Evolutionary conservation across 176 grass and related monocot species (phyloP).

Genomic region (Typha latifolia): DNA sequence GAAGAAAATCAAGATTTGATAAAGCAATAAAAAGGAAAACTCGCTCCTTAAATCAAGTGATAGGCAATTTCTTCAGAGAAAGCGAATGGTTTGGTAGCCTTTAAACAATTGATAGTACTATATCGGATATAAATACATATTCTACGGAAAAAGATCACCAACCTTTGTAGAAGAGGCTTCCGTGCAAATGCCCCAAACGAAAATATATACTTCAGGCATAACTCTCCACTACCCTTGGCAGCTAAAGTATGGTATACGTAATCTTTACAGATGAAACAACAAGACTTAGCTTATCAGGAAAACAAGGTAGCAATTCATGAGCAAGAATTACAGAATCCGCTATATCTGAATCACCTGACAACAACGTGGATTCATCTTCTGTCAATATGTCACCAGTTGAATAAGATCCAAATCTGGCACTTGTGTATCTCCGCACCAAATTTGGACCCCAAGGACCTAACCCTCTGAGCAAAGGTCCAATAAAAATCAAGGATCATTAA

Average conservation of each 20-base stretch:
- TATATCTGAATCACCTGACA: conserved; percentile 49
- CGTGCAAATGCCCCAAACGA: conserved; percentile 84
- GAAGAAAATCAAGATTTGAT: conserved; percentile 1
- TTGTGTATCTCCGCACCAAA: conserved; percentile 76
- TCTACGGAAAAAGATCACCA: conserved; percentile 9
- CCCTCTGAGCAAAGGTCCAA: conserved; percentile 41
- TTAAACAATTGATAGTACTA: no score
- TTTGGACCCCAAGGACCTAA: conserved; percentile 92
- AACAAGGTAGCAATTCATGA: neutral
- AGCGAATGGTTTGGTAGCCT: neutral
- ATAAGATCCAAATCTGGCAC: conserved; percentile 68
- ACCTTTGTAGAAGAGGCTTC: conserved; percentile 95
- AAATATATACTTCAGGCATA: conserved; percentile 92
- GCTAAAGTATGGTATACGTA: conserved; percentile 97
- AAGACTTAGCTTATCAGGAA: neutral
- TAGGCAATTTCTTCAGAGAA: neutral
- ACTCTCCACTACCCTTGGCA: conserved; percentile 92
- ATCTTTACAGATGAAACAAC: conserved; percentile 47
- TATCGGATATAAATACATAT: no score
- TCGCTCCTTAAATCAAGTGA: neutral
- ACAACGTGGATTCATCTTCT: conserved; percentile 55
- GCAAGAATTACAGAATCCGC: neutral
- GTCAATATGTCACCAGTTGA: conserved; percentile 58
- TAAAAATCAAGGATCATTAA: neutral
- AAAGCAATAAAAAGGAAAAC: neutral